phyloP scores from a whole-genome alignment of 2,329 filamentous ascomycete genomes.

The Davidsoniella neocaledoniae region DNA sequence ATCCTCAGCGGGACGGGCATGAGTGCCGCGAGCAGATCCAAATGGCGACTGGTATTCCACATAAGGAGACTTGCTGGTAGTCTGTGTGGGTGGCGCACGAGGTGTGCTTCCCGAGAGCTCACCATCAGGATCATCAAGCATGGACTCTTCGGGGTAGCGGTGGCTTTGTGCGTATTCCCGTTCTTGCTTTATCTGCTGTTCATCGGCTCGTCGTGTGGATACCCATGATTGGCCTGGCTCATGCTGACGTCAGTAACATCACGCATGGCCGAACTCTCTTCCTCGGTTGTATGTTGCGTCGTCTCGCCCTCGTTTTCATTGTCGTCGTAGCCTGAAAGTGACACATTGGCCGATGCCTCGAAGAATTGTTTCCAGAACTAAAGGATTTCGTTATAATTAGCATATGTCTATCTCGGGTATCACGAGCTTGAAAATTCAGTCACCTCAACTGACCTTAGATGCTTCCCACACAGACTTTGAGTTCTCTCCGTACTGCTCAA shows the following conservation, averaged over 20 bases:
- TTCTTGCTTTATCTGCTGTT: background rate
- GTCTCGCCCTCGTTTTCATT: slow-evolving; percentile 48
- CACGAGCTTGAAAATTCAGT: background rate
- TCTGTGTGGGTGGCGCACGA: slow-evolving; percentile 31
- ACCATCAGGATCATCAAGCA: slow-evolving; percentile 40
- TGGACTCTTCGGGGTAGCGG: slow-evolving; percentile 37
- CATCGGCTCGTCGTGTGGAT: background rate
- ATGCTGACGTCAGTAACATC: slow-evolving; percentile 30
- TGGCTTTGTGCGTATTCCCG: slow-evolving; percentile 7
- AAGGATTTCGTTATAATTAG: background rate
- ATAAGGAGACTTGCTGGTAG: slow-evolving; percentile 34
- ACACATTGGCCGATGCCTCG: slow-evolving; percentile 93
- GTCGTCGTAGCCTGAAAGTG: slow-evolving; percentile 86
- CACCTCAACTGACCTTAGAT: slow-evolving; percentile 49
- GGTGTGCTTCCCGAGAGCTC: slow-evolving; percentile 53
- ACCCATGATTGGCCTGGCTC: slow-evolving; percentile 11
- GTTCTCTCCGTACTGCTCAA: slow-evolving; percentile 89
- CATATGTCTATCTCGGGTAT: too few relatives aligned
- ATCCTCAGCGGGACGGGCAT: slow-evolving; percentile 45
- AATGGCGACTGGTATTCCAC: slow-evolving; percentile 47
- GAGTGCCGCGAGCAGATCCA: slow-evolving; percentile 35
- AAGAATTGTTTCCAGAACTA: slow-evolving; percentile 99
- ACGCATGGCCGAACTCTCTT: slow-evolving; percentile 37
- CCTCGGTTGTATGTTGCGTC: slow-evolving; percentile 23
- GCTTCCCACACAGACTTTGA: slow-evolving; percentile 93